Evolutionary conservation across 73 alveolate genomes (phyloP), one percentile per base, ranked within the genome.

Genomic region (Halteria grandinella): DNA sequence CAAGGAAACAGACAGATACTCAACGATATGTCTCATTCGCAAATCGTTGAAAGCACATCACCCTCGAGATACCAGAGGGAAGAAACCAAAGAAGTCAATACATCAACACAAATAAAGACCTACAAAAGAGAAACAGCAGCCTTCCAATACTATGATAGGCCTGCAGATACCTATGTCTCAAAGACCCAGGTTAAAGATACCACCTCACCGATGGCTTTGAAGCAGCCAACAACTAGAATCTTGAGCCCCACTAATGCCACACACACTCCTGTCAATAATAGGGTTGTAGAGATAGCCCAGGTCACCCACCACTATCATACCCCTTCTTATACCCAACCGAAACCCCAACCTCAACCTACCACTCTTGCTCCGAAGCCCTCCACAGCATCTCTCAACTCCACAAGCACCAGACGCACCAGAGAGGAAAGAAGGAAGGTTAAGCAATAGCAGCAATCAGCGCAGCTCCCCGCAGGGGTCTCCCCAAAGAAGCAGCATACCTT

Each of bases 401-500:
- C 29, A 57, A 6, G 5, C 20, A 6, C 32, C 1, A 51, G 80
- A 41, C 43, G 80, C 27, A 44, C 69, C 2, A n/a, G 80, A 66
- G 52, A 44, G 32, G 80, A 66, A 25, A 66, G 80, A 45, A 45
- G 47, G 69, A 4, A 41, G 32, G 47, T 45, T 21, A 57, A 25
- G 2, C 0, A 39, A 3, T 1, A 18, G 23, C 8, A 24, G 3
- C 6, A 44, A 1, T 2, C 51, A 3, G n/a, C n/a, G n/a, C n/a
- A n/a, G n/a, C n/a, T n/a, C n/a, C n/a, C n/a, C n/a, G n/a, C n/a
- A n/a, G n/a, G n/a, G n/a, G n/a, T n/a, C n/a, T n/a, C n/a, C n/a
- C n/a, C n/a, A n/a, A n/a, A n/a, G n/a, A n/a, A n/a, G n/a, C 6
- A 27, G 18, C 14, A 29, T 14, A 5, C 29, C 23, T 8, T 53